Conservation (phyloP, 169 alveolate genomes). For the Sarcocystis neurona region DNA sequence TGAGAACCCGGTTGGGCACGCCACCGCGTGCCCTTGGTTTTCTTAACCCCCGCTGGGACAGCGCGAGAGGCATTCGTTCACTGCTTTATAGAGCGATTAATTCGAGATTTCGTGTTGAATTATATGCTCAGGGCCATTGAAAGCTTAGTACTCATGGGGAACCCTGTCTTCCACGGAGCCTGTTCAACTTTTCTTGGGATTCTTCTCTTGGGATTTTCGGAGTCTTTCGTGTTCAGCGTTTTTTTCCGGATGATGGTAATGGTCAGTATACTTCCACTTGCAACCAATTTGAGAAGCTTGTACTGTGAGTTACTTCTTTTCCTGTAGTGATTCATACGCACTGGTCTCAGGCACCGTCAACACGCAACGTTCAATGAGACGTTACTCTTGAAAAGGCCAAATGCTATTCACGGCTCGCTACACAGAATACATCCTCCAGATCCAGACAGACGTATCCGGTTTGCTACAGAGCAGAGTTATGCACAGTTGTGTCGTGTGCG, state of each 20-base stretch:
- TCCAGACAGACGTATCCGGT: not conserved
- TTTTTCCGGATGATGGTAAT: constrained; percentile 80
- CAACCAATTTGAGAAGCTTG: too few relatives aligned
- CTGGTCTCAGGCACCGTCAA: not conserved
- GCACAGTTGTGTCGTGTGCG: too few relatives aligned
- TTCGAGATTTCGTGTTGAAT: too few relatives aligned
- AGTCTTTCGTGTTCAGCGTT: constrained; percentile 76
- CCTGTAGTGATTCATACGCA: not conserved
- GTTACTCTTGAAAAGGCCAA: too few relatives aligned
- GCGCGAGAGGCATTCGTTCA: too few relatives aligned
- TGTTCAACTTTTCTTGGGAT: constrained; percentile 75
- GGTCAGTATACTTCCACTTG: constrained; percentile 56
- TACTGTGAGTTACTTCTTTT: not conserved
- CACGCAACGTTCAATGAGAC: not conserved
- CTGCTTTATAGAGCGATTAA: too few relatives aligned
- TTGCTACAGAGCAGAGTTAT: too few relatives aligned
- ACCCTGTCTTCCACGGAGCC: constrained; percentile 80
- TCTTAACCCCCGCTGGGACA: too few relatives aligned
- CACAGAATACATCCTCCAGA: not conserved
- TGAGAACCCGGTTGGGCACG: too few relatives aligned
- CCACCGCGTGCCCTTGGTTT: too few relatives aligned
- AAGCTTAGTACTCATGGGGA: constrained; percentile 76
- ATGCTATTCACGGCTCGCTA: not conserved
- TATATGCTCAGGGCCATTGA: constrained; percentile 74
- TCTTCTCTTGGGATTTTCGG: constrained; percentile 71